A percentile compares a stretch with the other conserved stretches of the same genome.
Conservation (phyloP, 345 rosid species). For the Citrus trifoliata region DNA sequence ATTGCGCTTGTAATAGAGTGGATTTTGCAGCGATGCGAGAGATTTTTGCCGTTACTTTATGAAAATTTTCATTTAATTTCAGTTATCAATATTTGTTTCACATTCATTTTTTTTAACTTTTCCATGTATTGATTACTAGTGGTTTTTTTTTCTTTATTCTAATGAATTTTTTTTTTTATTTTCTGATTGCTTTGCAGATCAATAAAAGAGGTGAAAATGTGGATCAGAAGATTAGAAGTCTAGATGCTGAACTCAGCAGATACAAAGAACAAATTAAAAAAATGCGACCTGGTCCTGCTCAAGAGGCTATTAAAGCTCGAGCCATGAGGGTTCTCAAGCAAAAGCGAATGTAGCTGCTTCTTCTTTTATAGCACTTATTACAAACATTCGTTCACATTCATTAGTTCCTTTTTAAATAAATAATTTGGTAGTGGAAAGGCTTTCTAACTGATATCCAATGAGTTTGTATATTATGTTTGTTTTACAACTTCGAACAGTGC, state of each 20-base stretch:
- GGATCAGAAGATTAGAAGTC: constrained; percentile 80
- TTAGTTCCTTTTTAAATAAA: neutral
- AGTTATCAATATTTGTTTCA: neutral
- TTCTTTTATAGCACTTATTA: neutral
- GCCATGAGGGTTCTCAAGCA: constrained; percentile 93
- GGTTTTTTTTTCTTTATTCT: no score
- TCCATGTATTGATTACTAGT: neutral
- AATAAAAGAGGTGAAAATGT: constrained; percentile 87
- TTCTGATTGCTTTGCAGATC: constrained; percentile 35
- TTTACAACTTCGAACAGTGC: neutral
- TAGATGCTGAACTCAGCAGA: constrained; percentile 72
- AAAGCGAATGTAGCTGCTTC: constrained; percentile 64
- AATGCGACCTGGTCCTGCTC: constrained; percentile 93
- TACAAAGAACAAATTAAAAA: constrained; percentile 85
- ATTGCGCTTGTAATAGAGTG: neutral
- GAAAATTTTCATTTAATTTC: neutral
- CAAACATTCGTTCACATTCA: neutral
- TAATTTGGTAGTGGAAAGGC: no score
- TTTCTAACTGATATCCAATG: neutral
- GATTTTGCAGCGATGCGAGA: neutral
- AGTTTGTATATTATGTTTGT: neutral
- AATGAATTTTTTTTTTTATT: no score
- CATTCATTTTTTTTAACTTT: neutral
- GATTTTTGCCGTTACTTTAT: neutral
- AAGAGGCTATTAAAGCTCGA: constrained; percentile 83